Percentiles rank a stretch among this genome's conserved stretches.
Conservation (phyloP, 352 stramenopile species). For the Globisporangium nunn region DNA sequence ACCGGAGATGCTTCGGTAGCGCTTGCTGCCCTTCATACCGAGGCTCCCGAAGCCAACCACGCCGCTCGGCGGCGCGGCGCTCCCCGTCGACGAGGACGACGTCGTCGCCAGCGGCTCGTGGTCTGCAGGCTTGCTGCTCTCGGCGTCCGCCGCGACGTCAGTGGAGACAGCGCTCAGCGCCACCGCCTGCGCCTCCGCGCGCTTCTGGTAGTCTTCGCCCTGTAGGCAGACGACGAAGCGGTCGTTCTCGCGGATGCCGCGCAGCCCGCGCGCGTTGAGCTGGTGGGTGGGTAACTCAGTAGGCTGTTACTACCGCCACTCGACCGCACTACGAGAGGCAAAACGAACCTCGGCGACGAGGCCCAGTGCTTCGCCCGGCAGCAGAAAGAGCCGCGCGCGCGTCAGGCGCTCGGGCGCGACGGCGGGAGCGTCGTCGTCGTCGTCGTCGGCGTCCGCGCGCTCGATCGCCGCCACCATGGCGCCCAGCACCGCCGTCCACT, state of each 20-base stretch:
- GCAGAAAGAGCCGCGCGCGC: slow-evolving; percentile 55
- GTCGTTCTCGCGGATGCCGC: slow-evolving; percentile 73
- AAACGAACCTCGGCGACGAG: slow-evolving; percentile 51
- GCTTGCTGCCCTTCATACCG: slow-evolving; percentile 64
- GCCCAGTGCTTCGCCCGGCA: slow-evolving; percentile 44
- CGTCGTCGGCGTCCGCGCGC: slow-evolving; percentile 33
- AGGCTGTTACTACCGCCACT: no score
- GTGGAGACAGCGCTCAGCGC: not conserved
- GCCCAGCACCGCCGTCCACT: slow-evolving; percentile 52
- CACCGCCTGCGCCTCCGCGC: slow-evolving; percentile 9
- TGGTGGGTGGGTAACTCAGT: slow-evolving; percentile 3
- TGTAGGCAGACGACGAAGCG: slow-evolving; percentile 62
- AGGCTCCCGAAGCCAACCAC: slow-evolving; percentile 18
- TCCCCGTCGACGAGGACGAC: not conserved
- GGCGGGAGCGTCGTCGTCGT: slow-evolving; percentile 9
- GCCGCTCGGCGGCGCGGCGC: slow-evolving; percentile 14
- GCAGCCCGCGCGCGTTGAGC: slow-evolving; percentile 65
- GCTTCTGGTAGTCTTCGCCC: slow-evolving; percentile 62
- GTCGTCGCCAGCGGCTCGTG: not conserved
- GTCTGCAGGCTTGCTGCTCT: not conserved
- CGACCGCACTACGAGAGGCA: no score
- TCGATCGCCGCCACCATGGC: slow-evolving; percentile 56
- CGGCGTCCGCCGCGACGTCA: not conserved
- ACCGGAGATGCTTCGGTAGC: slow-evolving; percentile 60
- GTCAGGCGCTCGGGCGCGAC: slow-evolving; percentile 15